Evolutionary conservation across 352 stramenopile genomes (phyloP), one percentile per base, ranked within the genome.

Genomic region (Hyaloperonospora arabidopsidis): DNA sequence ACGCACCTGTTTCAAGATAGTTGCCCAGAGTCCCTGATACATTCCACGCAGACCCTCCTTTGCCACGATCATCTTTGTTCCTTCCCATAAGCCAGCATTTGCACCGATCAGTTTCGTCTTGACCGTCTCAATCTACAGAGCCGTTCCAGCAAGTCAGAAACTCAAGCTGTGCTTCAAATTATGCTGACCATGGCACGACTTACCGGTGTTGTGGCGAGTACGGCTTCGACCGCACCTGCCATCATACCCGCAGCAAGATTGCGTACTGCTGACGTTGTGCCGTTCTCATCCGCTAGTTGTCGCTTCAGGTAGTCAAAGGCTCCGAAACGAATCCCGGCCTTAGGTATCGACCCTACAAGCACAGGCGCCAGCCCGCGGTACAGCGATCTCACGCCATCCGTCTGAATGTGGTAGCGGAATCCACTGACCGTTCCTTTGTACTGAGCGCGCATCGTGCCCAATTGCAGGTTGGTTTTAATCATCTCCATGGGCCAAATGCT

Each of bases 41-140:
- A 98, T 74, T 51, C 93, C 95, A 19, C 65, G 64, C 38, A 96
- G 70, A 14, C 95, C 95, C 65, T 98, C 92, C 13, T 80, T 94
- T 6, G 79, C 75, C 25, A 97, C 63, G 63, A 98, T 97, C 61
- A 93, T 86, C 59, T 92, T 88, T 14, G 95, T 90, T 45, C 91
- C 91, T 54, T 81, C 54, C 53, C 95, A 69, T 67, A 98, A 87
- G 6, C 87, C 78, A n/a, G 83, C 79, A 58, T 98, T 98, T 5
- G 95, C 74, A 64, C 97, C 91, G 64, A 98, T 98, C 23, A 97
- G 88, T 70, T 98, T 98, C 22, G 95, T 98, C 61, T 98, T 98
- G 6, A 98, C 73, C 18, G 95, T 98, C 60, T 98, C 89, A 68
- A 88, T 97, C 54, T 87, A 35, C 38, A 66, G 40, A 29, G 15